Base-by-base conservation (phyloP, 2,329 filamentous ascomycete genomes). In the Fonsecaea pugnacius region DNA sequence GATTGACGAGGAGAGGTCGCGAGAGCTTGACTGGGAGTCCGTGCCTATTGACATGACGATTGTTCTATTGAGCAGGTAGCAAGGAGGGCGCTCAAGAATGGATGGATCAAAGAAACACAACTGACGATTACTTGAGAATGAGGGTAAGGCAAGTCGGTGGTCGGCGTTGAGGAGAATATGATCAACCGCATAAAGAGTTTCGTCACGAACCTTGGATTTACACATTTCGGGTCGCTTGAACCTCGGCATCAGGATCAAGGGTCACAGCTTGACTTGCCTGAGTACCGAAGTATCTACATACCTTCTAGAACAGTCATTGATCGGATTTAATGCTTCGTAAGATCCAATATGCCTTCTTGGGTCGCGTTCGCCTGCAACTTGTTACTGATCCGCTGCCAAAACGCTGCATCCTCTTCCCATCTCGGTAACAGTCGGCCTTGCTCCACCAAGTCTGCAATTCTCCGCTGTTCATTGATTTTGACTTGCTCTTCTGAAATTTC, bases 1-100 rank as follows among this genome's bases (percentile, higher is more conserved):
- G 71, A 91, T 86, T 66, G 91, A 91, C 62, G 86, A 85, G 48
- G 88, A 86, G 66, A 88, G 80, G 66, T 83, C 79, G 73, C 85
- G 84, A 68, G 87, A 85, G 72, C 74, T 73, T 18, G 76, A 77
- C 21, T 73, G 70, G 50, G 77, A 76, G 27, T 71, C 69, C 68
- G 75, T 71, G 63, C 62, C 64, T 62, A 70, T 65, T 3, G 70
- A 70, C 70, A 72, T 72, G 53, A 18, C 21, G 50, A 56, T 18
- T 18, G 18, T 9, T 24, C 4, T 16, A 30, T 32, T 32, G 36
- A 43, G 33, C 16, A 33, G 12, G 10, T 32, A 33, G 30, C 32
- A 27, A 24, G 33, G 21, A 7, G 21, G 27, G 35, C 35, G 33
- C 52, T n/a, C n/a, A 24, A 46, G 18, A 10, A 51, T 53, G 50